phyloP scores from a whole-genome alignment of 2,329 filamentous ascomycete genomes.

The Penicillium hesseltinei region DNA sequence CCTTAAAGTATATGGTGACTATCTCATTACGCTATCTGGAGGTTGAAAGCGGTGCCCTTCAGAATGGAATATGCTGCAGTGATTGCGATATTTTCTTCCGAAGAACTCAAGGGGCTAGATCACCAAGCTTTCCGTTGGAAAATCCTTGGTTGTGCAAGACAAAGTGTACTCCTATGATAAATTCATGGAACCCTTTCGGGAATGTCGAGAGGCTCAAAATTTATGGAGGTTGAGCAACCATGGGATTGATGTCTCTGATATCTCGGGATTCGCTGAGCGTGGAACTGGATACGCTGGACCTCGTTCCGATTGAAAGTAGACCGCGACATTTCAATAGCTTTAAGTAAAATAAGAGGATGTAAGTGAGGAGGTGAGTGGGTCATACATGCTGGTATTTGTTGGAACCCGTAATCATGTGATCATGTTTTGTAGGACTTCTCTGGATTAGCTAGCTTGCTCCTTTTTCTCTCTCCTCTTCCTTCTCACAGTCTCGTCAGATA shows the following conservation, averaged over 20 bases:
- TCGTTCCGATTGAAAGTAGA: not conserved
- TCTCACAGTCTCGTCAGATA: not conserved
- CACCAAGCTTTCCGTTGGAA: no score
- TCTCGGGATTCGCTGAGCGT: not conserved
- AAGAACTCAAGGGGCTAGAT: no score
- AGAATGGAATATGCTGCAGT: not conserved
- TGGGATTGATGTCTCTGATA: no score
- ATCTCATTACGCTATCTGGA: not conserved
- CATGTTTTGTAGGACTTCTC: no score
- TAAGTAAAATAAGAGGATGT: not conserved
- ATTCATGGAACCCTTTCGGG: not conserved
- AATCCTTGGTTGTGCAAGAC: not conserved
- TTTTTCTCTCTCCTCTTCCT: not conserved
- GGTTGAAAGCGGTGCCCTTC: not conserved
- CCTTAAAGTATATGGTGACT: not conserved
- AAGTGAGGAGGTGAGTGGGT: not conserved
- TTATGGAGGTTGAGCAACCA: not conserved
- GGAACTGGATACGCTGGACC: no score
- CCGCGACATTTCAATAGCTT: not conserved
- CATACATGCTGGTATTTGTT: not conserved
- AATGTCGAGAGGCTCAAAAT: not conserved
- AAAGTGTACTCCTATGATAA: not conserved
- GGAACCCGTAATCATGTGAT: not conserved
- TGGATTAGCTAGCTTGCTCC: fast-evolving
- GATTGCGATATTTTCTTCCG: not conserved